Conservation (phyloP, 1,139 yeast genomes). For the Kurtzmaniella natalensis region DNA sequence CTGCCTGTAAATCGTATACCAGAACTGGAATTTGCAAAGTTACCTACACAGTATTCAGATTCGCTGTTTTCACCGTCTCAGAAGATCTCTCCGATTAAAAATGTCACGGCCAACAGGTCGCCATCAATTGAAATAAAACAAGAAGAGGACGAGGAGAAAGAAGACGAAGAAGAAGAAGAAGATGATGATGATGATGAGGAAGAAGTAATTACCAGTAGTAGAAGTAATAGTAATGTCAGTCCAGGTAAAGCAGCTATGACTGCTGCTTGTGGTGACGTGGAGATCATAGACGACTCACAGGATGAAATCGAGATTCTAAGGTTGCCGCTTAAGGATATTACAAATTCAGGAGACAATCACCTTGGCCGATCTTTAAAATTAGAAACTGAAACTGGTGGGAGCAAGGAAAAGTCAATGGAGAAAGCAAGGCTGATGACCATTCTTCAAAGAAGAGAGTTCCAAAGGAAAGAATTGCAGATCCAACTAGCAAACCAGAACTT, state of each 20-base stretch:
- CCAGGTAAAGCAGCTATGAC: neutral
- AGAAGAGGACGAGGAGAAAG: neutral
- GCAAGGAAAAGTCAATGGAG: neutral
- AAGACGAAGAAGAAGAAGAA: neutral
- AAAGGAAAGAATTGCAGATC: slow-evolving; percentile 21
- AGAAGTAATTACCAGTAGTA: neutral
- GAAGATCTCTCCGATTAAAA: neutral
- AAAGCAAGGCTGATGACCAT: slow-evolving; percentile 12
- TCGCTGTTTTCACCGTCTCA: slow-evolving; percentile 1
- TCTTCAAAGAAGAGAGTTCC: slow-evolving; percentile 29
- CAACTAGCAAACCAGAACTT: slow-evolving; percentile 18
- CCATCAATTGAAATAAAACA: neutral
- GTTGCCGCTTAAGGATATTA: no score
- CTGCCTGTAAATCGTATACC: neutral
- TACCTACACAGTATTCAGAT: slow-evolving; percentile 8
- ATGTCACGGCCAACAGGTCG: neutral
- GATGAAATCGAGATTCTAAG: no score
- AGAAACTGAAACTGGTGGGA: neutral
- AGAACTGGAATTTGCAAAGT: slow-evolving; percentile 6
- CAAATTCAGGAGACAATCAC: no score
- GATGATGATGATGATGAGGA: neutral
- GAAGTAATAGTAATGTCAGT: neutral
- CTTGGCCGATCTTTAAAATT: no score
- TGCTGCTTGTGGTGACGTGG: no score
- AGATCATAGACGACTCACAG: no score